Evolutionary conservation across 1,139 yeast genomes (phyloP).

Genomic region (Lodderomyces jiufengensis): DNA sequence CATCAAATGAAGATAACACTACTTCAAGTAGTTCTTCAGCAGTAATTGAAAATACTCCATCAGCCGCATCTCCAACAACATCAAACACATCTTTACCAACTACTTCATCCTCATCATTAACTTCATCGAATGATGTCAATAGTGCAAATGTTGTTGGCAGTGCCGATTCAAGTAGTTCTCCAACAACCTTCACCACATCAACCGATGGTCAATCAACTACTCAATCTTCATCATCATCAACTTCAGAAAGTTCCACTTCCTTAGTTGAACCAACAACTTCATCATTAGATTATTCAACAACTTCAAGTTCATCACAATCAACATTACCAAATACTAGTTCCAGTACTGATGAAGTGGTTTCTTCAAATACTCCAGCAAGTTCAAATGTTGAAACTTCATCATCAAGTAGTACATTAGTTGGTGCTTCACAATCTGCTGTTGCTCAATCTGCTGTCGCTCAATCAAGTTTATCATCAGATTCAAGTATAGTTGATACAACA

Average conservation of each 20-base stretch:
- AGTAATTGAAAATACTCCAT: no score
- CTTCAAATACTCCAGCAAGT: slow-evolving; percentile 3
- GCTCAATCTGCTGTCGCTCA: no score
- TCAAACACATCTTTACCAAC: slow-evolving; percentile 1
- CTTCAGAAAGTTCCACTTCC: slow-evolving; percentile 4
- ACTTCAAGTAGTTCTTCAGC: slow-evolving; percentile 2
- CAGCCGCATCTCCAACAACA: neutral
- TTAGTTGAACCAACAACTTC: slow-evolving; percentile 7
- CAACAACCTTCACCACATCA: no score
- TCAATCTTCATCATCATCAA: neutral
- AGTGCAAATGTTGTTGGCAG: neutral
- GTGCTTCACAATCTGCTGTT: no score
- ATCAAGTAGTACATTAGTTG: no score
- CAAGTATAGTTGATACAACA: slow-evolving; percentile 3
- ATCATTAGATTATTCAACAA: slow-evolving; percentile 2
- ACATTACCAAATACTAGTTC: slow-evolving; percentile 1
- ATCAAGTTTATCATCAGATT: slow-evolving; percentile 2
- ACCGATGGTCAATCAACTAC: neutral
- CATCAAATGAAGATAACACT: neutral
- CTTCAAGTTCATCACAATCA: neutral
- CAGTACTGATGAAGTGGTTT: slow-evolving; percentile 1
- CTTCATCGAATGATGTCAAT: no score
- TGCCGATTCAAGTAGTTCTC: no score
- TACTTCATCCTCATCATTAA: slow-evolving; percentile 1
- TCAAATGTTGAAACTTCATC: neutral